phyloP scores from a whole-genome alignment of 2,329 filamentous ascomycete species.

The Claviceps cyperi region DNA sequence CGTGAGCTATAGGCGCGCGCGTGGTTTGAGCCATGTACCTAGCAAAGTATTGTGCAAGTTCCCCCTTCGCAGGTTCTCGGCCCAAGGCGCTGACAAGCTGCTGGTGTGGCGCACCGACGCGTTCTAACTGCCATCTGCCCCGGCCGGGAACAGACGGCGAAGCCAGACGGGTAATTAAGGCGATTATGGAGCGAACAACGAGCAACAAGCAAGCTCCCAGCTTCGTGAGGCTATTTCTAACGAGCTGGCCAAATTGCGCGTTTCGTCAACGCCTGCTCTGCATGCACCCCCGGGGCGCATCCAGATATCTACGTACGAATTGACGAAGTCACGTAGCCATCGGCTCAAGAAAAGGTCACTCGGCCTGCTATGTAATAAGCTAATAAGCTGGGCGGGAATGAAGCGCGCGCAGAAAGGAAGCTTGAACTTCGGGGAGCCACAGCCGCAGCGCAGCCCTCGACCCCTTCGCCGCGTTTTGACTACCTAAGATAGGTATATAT shows the following conservation, averaged over 20 bases:
- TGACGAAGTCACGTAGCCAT: too few relatives aligned
- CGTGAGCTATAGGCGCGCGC: too few relatives aligned
- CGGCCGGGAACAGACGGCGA: conserved; percentile 5
- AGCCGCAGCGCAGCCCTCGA: background rate
- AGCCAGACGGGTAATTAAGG: background rate
- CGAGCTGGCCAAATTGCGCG: too few relatives aligned
- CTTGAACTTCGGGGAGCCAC: conserved; percentile 1
- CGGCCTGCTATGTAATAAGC: too few relatives aligned
- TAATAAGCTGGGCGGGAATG: background rate
- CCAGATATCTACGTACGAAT: background rate
- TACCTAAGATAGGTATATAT: too few relatives aligned
- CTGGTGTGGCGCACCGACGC: conserved; percentile 10
- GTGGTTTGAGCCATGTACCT: background rate
- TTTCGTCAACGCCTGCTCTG: too few relatives aligned
- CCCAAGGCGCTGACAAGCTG: background rate
- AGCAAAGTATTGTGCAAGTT: background rate
- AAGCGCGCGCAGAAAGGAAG: background rate
- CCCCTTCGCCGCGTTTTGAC: background rate
- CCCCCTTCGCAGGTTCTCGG: background rate
- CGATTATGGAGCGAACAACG: too few relatives aligned
- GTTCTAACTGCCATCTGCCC: background rate
- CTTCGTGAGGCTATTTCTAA: background rate
- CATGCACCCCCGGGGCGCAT: background rate
- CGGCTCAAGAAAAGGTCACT: too few relatives aligned
- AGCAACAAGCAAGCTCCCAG: background rate